Evolutionary conservation across 1,139 yeast genomes (phyloP).

Genomic region (Candida neerlandica): DNA sequence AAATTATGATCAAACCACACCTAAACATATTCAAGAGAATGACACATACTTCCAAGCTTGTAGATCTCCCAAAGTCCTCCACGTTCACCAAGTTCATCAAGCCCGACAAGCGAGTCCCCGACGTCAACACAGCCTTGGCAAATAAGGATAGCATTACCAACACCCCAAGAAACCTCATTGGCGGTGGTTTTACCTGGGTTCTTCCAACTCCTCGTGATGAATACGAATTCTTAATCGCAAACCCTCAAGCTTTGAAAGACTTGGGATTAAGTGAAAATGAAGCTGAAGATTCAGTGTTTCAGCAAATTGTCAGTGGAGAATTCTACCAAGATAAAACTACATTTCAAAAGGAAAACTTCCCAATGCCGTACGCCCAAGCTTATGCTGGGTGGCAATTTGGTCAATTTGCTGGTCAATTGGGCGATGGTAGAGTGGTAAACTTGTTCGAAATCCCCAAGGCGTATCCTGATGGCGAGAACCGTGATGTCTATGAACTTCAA

Average conservation of each 20-base stretch:
- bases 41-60: slow-evolving; percentile 18
- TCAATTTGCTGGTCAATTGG: slow-evolving; percentile 93
- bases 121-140: slow-evolving; percentile 49
- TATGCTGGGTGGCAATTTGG: slow-evolving; percentile 98
- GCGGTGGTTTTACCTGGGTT: slow-evolving; percentile 73
- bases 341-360: slow-evolving; percentile 39
- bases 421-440: slow-evolving; percentile 90
- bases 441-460: slow-evolving; percentile 64
- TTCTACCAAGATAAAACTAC: slow-evolving; percentile 28
- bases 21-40: slow-evolving; percentile 11
- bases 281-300: slow-evolving; percentile 46
- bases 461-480: slow-evolving; percentile 26
- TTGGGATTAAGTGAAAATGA: slow-evolving; percentile 49
- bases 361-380: slow-evolving; percentile 84
- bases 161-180: slow-evolving; percentile 60
- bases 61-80: slow-evolving; percentile 43
- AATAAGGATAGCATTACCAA: slow-evolving; percentile 38
- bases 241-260: slow-evolving; percentile 62
- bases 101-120: slow-evolving; percentile 64
- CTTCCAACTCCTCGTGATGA: slow-evolving; percentile 62
- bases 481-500: slow-evolving; percentile 64
- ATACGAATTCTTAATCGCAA: slow-evolving; percentile 58
- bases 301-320: slow-evolving; percentile 66
- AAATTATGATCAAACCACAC: background rate
- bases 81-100: slow-evolving; percentile 52